Conservation (phyloP, 768 basidiomycete species). For the Tubosaeta sp. region DNA sequence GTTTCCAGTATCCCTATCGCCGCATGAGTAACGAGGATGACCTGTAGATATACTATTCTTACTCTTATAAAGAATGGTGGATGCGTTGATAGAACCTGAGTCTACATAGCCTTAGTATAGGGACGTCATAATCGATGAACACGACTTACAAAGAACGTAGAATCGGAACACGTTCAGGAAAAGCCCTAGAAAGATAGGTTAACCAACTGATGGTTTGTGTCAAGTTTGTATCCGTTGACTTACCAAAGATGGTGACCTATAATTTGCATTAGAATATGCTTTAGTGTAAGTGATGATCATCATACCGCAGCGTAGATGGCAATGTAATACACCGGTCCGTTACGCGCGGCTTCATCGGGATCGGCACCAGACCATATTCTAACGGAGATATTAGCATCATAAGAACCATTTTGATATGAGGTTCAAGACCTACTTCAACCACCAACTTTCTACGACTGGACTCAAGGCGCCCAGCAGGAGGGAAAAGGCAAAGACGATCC, state of each 20-base stretch:
- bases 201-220: not conserved
- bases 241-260: constrained; percentile 37
- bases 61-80: constrained; percentile 72
- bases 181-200: constrained; percentile 38
- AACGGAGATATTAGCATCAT: constrained; percentile 19
- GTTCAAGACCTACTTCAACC: constrained; percentile 46
- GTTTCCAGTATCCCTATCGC: constrained; percentile 57
- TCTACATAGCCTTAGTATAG: constrained; percentile 35
- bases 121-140: not conserved
- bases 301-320: constrained; percentile 63
- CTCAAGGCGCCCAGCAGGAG: constrained; percentile 55
- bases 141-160: constrained; percentile 63
- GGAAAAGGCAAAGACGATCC: constrained; percentile 51
- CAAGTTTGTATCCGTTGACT: not conserved
- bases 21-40: constrained; percentile 12
- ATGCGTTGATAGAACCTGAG: constrained; percentile 78
- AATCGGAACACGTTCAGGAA: constrained; percentile 57
- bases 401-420: not conserved
- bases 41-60: not conserved
- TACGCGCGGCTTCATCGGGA: constrained; percentile 34
- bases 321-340: constrained; percentile 46
- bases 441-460: constrained; percentile 70
- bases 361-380: constrained; percentile 57
- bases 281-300: not conserved
- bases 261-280: constrained; percentile 18